Evolutionary conservation across 352 stramenopile genomes (phyloP).

Genomic region (Phytophthora pseudosyringae): DNA sequence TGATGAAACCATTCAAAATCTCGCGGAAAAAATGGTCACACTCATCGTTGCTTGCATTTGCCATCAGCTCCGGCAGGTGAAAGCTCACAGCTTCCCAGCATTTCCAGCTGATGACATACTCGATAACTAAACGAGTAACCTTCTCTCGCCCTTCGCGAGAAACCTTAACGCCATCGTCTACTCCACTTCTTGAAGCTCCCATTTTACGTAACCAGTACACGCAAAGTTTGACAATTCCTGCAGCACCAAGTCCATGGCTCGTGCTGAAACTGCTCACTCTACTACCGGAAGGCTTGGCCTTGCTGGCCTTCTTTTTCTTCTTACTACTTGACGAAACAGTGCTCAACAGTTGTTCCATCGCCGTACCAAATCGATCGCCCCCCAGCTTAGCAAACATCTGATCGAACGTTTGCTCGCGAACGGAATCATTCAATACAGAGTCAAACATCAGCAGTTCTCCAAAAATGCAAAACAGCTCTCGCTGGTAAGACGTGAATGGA

Average conservation of each 20-base stretch:
- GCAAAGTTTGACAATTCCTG: conserved; percentile 81
- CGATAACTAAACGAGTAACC: conserved; percentile 55
- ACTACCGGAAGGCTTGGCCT: background rate
- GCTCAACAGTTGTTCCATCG: conserved; percentile 51
- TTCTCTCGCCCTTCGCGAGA: conserved; percentile 29
- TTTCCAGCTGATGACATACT: conserved; percentile 62
- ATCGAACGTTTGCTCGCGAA: conserved; percentile 56
- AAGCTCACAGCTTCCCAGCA: conserved; percentile 82
- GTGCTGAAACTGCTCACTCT: conserved; percentile 5
- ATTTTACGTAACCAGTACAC: conserved; percentile 62
- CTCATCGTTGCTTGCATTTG: conserved; percentile 39
- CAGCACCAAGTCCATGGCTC: conserved; percentile 36
- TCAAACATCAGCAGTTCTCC: conserved; percentile 82
- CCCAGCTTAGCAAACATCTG: conserved; percentile 52
- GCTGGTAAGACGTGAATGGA: conserved; percentile 49
- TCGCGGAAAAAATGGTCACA: conserved; percentile 38
- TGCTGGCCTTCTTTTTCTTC: conserved; percentile 24
- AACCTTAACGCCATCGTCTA: conserved; percentile 2
- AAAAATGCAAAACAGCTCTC: conserved; percentile 75
- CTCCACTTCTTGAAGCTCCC: background rate
- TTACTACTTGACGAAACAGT: conserved; percentile 11
- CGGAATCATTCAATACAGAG: conserved; percentile 45
- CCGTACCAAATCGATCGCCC: conserved; percentile 34
- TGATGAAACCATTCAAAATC: conserved; percentile 45
- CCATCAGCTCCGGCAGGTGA: conserved; percentile 69